Percentiles rank a stretch among this genome's conserved stretches.
These are phyloP conservation scores for Dactylellina cionopaga DNA, from an alignment of 2,329 filamentous ascomycete species.

Conservation along the genomic window DNA sequence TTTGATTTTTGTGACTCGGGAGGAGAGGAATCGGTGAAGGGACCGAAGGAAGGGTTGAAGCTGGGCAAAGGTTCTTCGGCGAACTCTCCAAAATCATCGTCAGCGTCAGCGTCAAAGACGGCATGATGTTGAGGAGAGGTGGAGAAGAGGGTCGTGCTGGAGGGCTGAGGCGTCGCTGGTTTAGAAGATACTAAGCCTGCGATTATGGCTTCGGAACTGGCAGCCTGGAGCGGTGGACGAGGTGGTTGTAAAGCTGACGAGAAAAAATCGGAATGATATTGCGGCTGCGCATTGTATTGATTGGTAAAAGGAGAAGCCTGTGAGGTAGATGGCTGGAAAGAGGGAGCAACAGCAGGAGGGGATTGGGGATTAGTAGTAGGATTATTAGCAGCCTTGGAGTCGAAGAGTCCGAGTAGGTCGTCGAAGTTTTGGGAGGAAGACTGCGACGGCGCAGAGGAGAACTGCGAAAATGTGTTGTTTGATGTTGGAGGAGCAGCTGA, in stretches of 20 bases:
- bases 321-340: neutral
- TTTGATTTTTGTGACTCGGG: neutral
- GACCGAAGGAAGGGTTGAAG: conserved; percentile 13
- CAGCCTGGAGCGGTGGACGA: conserved; percentile 9
- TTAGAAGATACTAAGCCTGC: conserved; percentile 3
- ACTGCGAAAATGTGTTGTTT: conserved; percentile 26
- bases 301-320: neutral
- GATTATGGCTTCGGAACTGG: conserved; percentile 21
- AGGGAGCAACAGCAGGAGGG: neutral
- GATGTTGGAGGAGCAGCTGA: neutral
- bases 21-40: conserved; percentile 21
- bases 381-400: neutral
- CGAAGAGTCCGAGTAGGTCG: conserved; percentile 31
- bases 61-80: conserved; percentile 30
- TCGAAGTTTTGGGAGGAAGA: conserved; percentile 8
- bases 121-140: conserved; percentile 1
- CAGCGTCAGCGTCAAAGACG: neutral
- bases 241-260: neutral
- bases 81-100: conserved; percentile 47
- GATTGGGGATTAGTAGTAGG: neutral
- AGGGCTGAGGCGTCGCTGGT: neutral
- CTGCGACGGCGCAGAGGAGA: neutral
- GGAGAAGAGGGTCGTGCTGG: conserved; percentile 11
- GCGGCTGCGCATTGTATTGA: neutral
- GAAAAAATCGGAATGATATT: neutral